Evolutionary conservation across 73 alveolate genomes (phyloP).

Genomic region (Paramecium biaurelia): DNA sequence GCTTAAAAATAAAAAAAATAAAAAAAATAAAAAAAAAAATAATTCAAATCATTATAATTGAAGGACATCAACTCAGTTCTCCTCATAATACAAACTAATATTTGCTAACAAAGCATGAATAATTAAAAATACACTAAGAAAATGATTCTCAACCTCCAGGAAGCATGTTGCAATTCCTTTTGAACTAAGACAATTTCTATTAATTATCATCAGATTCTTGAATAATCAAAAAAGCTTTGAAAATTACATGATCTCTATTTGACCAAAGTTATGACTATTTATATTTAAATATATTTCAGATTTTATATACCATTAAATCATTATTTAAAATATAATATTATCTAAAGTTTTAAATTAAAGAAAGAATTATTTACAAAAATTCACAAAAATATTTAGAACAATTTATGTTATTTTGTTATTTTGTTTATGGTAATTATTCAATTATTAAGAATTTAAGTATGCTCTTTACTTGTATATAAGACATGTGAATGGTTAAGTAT

Average conservation of each 20-base stretch:
- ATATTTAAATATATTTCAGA: too few species aligned
- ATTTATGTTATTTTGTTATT: too few species aligned
- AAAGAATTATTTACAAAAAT: too few species aligned
- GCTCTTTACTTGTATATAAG: too few species aligned
- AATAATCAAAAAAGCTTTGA: neutral
- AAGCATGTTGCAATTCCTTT: neutral
- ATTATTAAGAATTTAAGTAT: too few species aligned
- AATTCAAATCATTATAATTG: neutral
- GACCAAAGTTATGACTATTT: neutral
- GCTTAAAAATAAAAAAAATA: neutral
- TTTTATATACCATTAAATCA: too few species aligned
- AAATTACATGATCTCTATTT: neutral
- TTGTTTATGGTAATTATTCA: too few species aligned
- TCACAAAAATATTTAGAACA: too few species aligned
- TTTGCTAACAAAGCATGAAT: neutral
- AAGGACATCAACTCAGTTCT: neutral
- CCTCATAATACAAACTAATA: conserved; percentile 23
- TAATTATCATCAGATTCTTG: neutral
- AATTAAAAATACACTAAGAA: neutral
- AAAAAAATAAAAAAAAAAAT: neutral
- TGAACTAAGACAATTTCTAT: neutral
- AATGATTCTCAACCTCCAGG: neutral
- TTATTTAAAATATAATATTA: too few species aligned
- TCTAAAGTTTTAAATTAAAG: too few species aligned
- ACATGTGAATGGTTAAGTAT: too few species aligned